Evolutionary conservation across 768 basidiomycete genomes (phyloP).

Genomic region (Lyophyllum decastes): DNA sequence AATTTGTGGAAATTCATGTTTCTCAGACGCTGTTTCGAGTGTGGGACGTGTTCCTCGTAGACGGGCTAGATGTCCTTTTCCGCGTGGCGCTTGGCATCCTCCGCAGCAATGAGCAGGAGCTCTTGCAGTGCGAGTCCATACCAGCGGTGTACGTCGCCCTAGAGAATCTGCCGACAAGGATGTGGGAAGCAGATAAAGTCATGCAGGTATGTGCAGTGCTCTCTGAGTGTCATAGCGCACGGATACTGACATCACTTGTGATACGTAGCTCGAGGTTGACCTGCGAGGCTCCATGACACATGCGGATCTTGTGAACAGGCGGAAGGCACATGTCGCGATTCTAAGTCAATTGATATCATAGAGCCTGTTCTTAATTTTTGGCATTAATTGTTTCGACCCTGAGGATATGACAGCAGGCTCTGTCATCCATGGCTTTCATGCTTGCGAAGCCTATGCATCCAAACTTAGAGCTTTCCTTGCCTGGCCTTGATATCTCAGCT

Average conservation of each 20-base stretch:
- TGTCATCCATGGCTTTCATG: too few relatives aligned
- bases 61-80: conserved; percentile 89
- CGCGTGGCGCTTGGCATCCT: conserved; percentile 89
- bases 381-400: neutral
- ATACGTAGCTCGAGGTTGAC: conserved; percentile 54
- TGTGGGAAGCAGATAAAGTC: conserved; percentile 93
- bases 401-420: too few relatives aligned
- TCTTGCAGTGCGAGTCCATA: conserved; percentile 81
- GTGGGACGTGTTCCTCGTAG: conserved; percentile 95
- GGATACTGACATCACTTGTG: neutral
- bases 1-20: neutral
- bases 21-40: conserved; percentile 87
- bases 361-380: neutral
- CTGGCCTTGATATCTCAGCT: too few relatives aligned
- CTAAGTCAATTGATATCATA: conserved; percentile 43
- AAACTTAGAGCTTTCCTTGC: too few relatives aligned
- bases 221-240: neutral
- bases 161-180: conserved; percentile 85
- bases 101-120: conserved; percentile 79
- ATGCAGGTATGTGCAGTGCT: conserved; percentile 63
- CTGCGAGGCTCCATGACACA: conserved; percentile 54
- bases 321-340: conserved; percentile 49
- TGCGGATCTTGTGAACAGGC: conserved; percentile 55
- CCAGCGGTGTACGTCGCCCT: conserved; percentile 88
- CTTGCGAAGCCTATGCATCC: too few relatives aligned